These are phyloP conservation scores for Camellia granthamiana DNA, from an alignment of 148 eudicot species.

Conservation along the genomic window DNA sequence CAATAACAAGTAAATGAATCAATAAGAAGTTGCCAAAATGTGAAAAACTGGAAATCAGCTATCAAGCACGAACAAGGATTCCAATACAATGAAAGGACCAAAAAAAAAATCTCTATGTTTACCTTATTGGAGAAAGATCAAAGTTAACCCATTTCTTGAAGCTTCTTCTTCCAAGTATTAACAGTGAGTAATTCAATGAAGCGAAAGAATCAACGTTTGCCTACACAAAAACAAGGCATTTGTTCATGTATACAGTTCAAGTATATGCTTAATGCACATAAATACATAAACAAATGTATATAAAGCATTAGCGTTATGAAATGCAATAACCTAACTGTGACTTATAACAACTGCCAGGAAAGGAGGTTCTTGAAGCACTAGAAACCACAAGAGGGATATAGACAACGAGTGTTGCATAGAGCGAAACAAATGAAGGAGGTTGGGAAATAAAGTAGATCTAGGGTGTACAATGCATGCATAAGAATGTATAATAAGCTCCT, in stretches of 20 bases:
- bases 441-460: too few species aligned
- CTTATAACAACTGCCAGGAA: background rate
- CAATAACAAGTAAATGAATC: too few species aligned
- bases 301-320: background rate
- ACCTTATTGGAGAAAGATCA: background rate
- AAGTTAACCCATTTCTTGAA: constrained; percentile 1
- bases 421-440: background rate
- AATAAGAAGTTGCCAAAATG: too few species aligned
- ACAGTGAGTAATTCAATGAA: background rate
- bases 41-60: too few species aligned
- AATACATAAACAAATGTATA: background rate
- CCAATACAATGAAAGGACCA: background rate
- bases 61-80: background rate
- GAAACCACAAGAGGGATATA: background rate
- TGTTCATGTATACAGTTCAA: background rate
- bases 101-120: background rate
- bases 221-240: background rate
- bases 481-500: too few species aligned
- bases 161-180: background rate
- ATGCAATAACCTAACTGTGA: background rate
- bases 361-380: background rate
- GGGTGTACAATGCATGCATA: too few species aligned
- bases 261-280: background rate
- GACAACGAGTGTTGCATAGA: background rate
- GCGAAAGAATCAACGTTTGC: background rate